Base-by-base conservation (phyloP, 1,284 basidiomycete species). In the Irpex sp. region DNA sequence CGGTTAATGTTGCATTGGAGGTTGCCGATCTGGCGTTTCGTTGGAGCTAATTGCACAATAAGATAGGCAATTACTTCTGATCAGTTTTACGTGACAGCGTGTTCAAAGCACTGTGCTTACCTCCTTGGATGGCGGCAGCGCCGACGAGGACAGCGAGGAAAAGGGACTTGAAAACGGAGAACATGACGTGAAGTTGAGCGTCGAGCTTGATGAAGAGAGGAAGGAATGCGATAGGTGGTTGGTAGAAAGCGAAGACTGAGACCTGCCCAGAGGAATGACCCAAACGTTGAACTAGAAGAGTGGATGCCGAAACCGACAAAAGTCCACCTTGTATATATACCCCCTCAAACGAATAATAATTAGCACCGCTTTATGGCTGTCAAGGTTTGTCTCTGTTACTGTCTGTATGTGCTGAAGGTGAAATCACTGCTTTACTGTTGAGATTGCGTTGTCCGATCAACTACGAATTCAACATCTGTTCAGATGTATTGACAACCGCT, bases 1-100 rank as follows among this genome's bases (percentile, higher is more conserved):
- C 77, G 77, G 72, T 76, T 71, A 67, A 78, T 74, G 75, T 78
- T 77, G 74, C 77, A 78, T 45, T 77, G 73, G 6, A 76, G 67
- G 67, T 76, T 67, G 11, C 77, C 77, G 20, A 72, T 70, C 71
- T 78, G 76, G 45, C 77, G 76, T 56, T 38, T 62, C n/a, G 64
- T 24, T 13, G 27, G 59, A 32, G 27, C 58, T 27, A 60, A 60
- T 27, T 60, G 32, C 32, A 3, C 32, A 38, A 38, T 38, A 38
- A 38, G 32, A 38, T 9, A 38, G 32, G 32, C 6, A 38, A 9
- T 38, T 38, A 3, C 32, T 38, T 38, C 32, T 38, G 32, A 38
- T 38, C 32, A 38, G 32, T 38, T 38, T 38, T 38, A 38, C 32
- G 32, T 38, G 32, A 38, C 32, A 38, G 32, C 32, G 32, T 38